phyloP scores from a whole-genome alignment of 2,329 filamentous ascomycete species.

The Fusarium xyrophilum region DNA sequence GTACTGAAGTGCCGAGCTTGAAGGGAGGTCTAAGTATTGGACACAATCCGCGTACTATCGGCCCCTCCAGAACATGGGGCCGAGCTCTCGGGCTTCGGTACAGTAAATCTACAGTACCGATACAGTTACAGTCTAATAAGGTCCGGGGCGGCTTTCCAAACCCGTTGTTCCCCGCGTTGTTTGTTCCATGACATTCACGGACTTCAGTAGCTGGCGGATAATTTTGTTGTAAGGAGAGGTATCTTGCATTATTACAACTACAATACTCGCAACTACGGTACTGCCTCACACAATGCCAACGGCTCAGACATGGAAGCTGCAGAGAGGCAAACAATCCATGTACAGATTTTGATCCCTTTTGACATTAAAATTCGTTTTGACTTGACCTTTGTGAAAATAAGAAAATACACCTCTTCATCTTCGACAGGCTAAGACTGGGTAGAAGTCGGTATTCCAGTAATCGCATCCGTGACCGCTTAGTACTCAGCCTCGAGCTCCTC shows the following conservation, averaged over 20 bases:
- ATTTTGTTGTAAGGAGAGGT: slow-evolving; percentile 5
- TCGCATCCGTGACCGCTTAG: slow-evolving; percentile 57
- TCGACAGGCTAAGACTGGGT: slow-evolving; percentile 42
- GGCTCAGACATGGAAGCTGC: slow-evolving; percentile 21
- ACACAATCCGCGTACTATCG: slow-evolving; percentile 43
- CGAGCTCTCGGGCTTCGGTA: slow-evolving; percentile 29
- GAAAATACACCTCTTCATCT: slow-evolving; percentile 49
- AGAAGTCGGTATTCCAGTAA: slow-evolving; percentile 37
- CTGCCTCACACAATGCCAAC: slow-evolving; percentile 19
- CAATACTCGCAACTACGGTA: slow-evolving; percentile 31
- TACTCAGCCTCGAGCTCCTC: slow-evolving; percentile 93
- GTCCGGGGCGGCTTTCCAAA: not conserved
- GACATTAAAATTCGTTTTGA: slow-evolving; percentile 50
- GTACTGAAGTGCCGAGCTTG: slow-evolving; percentile 12
- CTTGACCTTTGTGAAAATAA: slow-evolving; percentile 47
- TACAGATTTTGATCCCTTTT: slow-evolving; percentile 45
- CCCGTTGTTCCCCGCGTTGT: slow-evolving; percentile 21
- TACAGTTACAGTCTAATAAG: not conserved
- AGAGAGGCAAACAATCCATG: slow-evolving; percentile 27
- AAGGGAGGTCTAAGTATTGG: slow-evolving; percentile 18
- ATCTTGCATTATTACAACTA: slow-evolving; percentile 30
- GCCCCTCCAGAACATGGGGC: slow-evolving; percentile 34
- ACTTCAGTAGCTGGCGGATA: not conserved
- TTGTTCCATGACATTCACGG: not conserved
- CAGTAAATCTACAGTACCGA: slow-evolving; percentile 5